Conservation (phyloP, 768 basidiomycete genomes). For the Macrolepiota albuminosa region DNA sequence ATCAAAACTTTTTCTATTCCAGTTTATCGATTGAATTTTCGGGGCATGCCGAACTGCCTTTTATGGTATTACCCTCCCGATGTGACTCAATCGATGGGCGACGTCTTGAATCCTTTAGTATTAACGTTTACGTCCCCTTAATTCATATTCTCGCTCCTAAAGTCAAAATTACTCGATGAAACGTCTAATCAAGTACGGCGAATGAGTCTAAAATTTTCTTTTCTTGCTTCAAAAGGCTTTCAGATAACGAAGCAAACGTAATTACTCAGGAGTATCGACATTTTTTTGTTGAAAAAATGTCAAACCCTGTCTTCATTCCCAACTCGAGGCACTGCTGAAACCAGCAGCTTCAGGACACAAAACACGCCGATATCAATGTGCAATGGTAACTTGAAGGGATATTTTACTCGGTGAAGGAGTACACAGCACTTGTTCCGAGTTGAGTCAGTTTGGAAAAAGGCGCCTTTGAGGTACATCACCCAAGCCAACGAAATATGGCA, state of each 20-base stretch:
- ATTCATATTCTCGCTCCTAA: neutral
- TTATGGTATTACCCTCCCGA: neutral
- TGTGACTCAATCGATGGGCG: neutral
- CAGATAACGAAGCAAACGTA: no score
- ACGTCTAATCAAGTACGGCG: neutral
- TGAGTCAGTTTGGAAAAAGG: neutral
- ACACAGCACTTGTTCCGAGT: neutral
- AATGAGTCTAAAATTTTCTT: neutral
- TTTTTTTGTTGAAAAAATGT: no score
- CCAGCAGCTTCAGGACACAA: neutral
- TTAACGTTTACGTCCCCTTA: neutral
- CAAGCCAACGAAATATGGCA: neutral
- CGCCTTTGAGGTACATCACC: neutral
- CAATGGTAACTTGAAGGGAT: neutral
- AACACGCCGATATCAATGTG: neutral
- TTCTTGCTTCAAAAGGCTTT: neutral
- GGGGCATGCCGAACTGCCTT: conserved; percentile 12
- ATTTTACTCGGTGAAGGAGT: neutral
- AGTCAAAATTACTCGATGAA: neutral
- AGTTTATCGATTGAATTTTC: conserved; percentile 13
- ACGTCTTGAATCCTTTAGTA: neutral
- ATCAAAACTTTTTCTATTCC: conserved; percentile 12
- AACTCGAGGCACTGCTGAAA: neutral
- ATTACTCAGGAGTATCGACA: no score
- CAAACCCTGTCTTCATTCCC: neutral